phyloP scores from a whole-genome alignment of 306 rosid genomes.

The Malus sieversii region DNA sequence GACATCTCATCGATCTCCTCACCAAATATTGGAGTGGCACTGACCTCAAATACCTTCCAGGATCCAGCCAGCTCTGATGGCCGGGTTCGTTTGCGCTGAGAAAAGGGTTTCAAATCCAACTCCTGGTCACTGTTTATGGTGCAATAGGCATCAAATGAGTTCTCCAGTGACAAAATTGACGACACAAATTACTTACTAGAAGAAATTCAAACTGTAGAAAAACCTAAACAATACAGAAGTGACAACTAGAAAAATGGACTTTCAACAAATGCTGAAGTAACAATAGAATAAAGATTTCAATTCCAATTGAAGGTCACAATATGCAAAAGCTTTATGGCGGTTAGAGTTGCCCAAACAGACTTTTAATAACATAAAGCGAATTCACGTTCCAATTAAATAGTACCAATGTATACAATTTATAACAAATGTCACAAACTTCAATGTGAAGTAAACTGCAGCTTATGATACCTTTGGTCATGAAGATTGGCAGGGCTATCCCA shows the following conservation, averaged over 20 bases:
- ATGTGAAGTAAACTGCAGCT: constrained; percentile 5
- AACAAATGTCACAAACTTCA: not conserved
- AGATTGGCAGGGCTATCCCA: constrained; percentile 72
- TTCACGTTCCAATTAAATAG: not conserved
- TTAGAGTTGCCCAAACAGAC: not conserved
- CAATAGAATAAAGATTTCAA: not conserved
- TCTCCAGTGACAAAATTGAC: not conserved
- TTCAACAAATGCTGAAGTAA: not conserved
- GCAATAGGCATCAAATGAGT: not conserved
- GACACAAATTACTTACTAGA: not conserved
- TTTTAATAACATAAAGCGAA: not conserved
- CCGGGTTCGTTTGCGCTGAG: constrained; percentile 61
- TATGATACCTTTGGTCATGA: constrained; percentile 46
- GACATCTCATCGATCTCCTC: constrained; percentile 44
- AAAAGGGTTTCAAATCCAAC: constrained; percentile 56
- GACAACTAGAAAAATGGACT: not conserved
- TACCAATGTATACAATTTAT: not conserved
- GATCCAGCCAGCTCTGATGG: constrained; percentile 72
- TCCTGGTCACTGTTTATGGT: constrained; percentile 43
- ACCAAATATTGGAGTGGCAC: constrained; percentile 63
- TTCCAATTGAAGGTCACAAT: not conserved
- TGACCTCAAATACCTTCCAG: constrained; percentile 88
- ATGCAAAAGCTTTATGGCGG: not conserved
- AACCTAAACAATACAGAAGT: not conserved
- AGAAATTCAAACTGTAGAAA: too few relatives aligned